Evolutionary conservation across 129 eudicot species (phyloP).

Genomic region (Centaurea solstitialis): DNA sequence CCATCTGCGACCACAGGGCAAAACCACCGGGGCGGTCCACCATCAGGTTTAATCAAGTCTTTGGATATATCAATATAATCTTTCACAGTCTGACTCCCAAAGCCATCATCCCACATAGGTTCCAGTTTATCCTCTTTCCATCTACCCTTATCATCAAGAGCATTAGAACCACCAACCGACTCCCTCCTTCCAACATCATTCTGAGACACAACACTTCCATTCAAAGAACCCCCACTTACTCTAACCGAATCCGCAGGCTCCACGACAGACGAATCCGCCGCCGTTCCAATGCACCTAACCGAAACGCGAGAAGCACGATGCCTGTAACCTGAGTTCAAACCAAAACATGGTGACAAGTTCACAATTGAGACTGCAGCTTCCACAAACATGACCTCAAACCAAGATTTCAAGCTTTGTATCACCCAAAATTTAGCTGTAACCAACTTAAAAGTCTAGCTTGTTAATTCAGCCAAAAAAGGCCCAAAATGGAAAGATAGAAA

Average conservation of each 20-base stretch:
- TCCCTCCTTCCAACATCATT: constrained; percentile 40
- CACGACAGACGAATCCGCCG: constrained; percentile 38
- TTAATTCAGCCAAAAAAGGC: not conserved
- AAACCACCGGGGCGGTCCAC: constrained; percentile 96
- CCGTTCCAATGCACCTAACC: constrained; percentile 42
- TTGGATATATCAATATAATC: constrained; percentile 74
- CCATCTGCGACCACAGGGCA: constrained; percentile 67
- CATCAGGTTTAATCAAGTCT: constrained; percentile 74
- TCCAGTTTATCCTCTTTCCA: constrained; percentile 49
- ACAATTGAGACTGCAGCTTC: constrained; percentile 27
- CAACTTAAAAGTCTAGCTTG: not conserved
- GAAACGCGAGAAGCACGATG: constrained; percentile 32
- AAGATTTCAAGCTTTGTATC: constrained; percentile 11
- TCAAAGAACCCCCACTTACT: constrained; percentile 47
- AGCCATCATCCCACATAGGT: constrained; percentile 93
- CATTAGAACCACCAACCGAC: constrained; percentile 23
- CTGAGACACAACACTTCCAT: constrained; percentile 32
- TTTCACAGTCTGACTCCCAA: constrained; percentile 72
- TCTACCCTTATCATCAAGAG: constrained; percentile 20
- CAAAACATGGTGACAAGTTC: constrained; percentile 43
- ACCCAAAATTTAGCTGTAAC: not conserved
- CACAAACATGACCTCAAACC: constrained; percentile 21
- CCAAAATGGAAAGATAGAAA: not conserved
- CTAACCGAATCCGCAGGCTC: constrained; percentile 39
- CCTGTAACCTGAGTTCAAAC: constrained; percentile 33